Conservation (phyloP, 345 rosid genomes). For the Arabidopsis arenosa region DNA sequence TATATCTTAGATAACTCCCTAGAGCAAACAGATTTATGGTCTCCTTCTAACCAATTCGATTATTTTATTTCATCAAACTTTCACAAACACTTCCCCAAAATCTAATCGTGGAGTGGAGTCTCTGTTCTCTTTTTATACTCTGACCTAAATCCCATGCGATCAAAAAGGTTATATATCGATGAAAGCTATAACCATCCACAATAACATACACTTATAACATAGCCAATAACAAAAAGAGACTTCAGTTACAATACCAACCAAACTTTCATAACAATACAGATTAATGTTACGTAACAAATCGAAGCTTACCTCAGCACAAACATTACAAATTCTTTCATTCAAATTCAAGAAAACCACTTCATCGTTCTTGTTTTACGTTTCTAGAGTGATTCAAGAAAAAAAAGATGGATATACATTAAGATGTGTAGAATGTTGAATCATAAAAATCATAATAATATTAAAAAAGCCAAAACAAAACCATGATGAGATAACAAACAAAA, state of each 20-base stretch:
- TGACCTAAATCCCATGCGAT: too few species aligned
- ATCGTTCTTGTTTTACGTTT: neutral
- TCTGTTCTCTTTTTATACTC: too few species aligned
- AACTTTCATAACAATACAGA: neutral
- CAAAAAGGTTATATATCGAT: too few species aligned
- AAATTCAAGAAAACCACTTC: neutral
- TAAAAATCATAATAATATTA: neutral
- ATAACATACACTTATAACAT: neutral
- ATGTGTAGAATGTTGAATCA: neutral
- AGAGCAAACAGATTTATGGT: too few species aligned
- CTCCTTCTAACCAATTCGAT: too few species aligned
- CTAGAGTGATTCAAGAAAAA: neutral
- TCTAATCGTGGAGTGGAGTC: too few species aligned
- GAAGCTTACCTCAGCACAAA: neutral
- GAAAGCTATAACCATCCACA: too few species aligned
- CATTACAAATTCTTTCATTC: neutral
- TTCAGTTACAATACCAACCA: neutral
- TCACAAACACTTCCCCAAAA: too few species aligned
- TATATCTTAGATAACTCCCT: too few species aligned
- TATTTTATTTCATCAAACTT: too few species aligned
- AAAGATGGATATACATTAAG: constrained; percentile 12
- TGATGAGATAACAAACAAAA: neutral
- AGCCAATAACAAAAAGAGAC: neutral
- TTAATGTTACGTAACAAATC: neutral
- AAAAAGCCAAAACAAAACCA: neutral